Evolutionary conservation across 192 early-diverging fungal genomes (phyloP).

Genomic region (Coemansia asiatica): DNA sequence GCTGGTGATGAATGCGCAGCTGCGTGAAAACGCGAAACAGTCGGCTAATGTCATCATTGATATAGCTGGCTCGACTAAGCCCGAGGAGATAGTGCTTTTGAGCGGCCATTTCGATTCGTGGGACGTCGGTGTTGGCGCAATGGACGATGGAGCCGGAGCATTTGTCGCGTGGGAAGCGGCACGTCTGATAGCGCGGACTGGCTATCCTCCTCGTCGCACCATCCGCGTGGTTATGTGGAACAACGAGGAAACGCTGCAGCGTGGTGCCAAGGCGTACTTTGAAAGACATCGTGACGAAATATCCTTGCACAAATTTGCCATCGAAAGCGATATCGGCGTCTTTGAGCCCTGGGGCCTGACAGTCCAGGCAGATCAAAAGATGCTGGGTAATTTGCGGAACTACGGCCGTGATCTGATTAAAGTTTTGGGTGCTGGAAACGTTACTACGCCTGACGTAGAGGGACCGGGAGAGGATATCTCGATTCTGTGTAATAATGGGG

Average conservation of each 20-base stretch:
- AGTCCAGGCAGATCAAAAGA: slow-evolving; percentile 39
- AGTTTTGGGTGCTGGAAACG: slow-evolving; percentile 42
- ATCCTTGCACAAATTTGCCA: slow-evolving; percentile 49
- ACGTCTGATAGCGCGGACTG: slow-evolving; percentile 35
- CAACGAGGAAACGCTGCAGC: slow-evolving; percentile 61
- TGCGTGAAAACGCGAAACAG: slow-evolving; percentile 34
- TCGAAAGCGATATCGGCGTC: slow-evolving; percentile 64
- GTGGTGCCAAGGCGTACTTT: slow-evolving; percentile 58
- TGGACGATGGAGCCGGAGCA: slow-evolving; percentile 63
- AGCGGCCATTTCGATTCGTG: slow-evolving; percentile 62
- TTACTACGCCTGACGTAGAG: slow-evolving; percentile 33
- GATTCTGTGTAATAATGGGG: slow-evolving; percentile 57
- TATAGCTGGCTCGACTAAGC: slow-evolving; percentile 50
- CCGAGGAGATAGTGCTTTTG: slow-evolving; percentile 58
- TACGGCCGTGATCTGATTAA: slow-evolving; percentile 45
- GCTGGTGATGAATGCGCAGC: slow-evolving; percentile 52
- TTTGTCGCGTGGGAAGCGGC: slow-evolving; percentile 57
- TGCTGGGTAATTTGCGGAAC: slow-evolving; percentile 24
- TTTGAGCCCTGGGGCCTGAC: slow-evolving; percentile 63
- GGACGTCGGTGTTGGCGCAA: slow-evolving; percentile 60
- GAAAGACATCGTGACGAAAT: slow-evolving; percentile 47
- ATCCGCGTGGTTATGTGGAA: slow-evolving; percentile 65
- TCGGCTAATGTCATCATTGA: slow-evolving; percentile 62
- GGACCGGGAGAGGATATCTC: slow-evolving; percentile 57
- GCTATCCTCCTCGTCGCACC: slow-evolving; percentile 53